Percentiles rank a stretch among this genome's conserved stretches.
Conservation (phyloP, 306 rosid species). For the Trifolium pratense region DNA sequence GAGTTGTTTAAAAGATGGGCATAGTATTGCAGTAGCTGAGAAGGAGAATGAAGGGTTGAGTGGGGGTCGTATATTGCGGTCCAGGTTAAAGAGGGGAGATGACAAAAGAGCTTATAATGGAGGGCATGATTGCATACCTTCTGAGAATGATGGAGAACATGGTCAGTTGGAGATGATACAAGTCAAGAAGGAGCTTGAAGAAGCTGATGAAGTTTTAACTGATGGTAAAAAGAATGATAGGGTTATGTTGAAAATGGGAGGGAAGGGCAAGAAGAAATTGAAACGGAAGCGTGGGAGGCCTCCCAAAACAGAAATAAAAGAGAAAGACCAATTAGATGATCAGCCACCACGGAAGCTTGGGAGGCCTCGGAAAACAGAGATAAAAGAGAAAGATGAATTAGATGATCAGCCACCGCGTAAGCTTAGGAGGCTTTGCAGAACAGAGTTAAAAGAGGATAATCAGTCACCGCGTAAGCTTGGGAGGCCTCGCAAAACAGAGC, state of each 20-base stretch:
- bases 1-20: conserved; percentile 33
- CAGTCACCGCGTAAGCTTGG: conserved; percentile 51
- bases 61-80: conserved; percentile 67
- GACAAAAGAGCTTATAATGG: conserved; percentile 38
- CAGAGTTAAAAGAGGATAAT: conserved; percentile 9
- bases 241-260: conserved; percentile 34
- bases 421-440: conserved; percentile 53
- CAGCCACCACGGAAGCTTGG: conserved; percentile 50
- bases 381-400: conserved; percentile 17
- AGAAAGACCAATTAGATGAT: conserved; percentile 27
- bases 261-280: conserved; percentile 36
- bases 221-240: conserved; percentile 19
- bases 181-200: conserved; percentile 46
- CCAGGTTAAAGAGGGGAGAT: conserved; percentile 47
- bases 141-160: conserved; percentile 22
- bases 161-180: conserved; percentile 42
- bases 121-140: conserved; percentile 41
- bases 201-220: conserved; percentile 33
- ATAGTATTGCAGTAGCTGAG: conserved; percentile 16
- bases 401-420: conserved; percentile 40
- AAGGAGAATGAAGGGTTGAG: conserved; percentile 27
- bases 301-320: conserved; percentile 27
- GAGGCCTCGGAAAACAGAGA: conserved; percentile 42
- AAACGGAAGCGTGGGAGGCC: conserved; percentile 60
- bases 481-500: conserved; percentile 44